Percentiles rank a stretch among this genome's conserved stretches.
Conservation (phyloP, 2,329 filamentous ascomycete species). For the Uncinocarpus reesii region DNA sequence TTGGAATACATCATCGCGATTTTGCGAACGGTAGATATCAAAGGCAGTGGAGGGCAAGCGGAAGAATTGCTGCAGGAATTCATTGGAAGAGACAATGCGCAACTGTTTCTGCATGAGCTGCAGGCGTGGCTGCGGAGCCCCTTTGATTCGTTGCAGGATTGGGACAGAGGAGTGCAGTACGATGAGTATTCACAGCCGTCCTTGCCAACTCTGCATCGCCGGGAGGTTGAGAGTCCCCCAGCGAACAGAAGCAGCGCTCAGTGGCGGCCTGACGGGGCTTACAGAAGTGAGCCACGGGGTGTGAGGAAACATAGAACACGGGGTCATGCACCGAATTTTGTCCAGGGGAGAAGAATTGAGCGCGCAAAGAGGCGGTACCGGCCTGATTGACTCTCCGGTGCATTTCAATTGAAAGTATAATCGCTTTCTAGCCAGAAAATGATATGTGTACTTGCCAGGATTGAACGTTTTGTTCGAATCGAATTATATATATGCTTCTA, state of each 20-base stretch:
- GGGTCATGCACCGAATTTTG: constrained; percentile 16
- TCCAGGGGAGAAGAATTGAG: constrained; percentile 23
- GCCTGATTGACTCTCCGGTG: constrained; percentile 4
- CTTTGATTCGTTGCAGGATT: constrained; percentile 58
- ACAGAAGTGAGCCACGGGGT: background rate
- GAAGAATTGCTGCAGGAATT: constrained; percentile 72
- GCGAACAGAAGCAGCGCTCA: background rate
- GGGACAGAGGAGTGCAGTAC: constrained; percentile 76
- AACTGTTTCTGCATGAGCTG: constrained; percentile 75
- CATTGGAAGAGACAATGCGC: constrained; percentile 61
- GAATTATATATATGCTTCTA: too few relatives aligned
- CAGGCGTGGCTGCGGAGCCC: constrained; percentile 75
- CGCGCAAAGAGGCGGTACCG: constrained; percentile 25
- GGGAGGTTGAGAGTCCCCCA: background rate
- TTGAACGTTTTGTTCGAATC: too few relatives aligned
- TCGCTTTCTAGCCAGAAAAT: background rate
- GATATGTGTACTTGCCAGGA: too few relatives aligned
- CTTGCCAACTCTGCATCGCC: constrained; percentile 1
- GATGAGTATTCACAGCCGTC: constrained; percentile 18
- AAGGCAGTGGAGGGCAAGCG: constrained; percentile 65
- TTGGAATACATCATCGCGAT: constrained; percentile 79
- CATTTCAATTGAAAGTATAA: background rate
- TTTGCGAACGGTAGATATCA: constrained; percentile 70
- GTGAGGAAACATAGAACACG: constrained; percentile 1
- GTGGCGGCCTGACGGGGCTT: background rate